These are phyloP conservation scores for Marasmius fiardii DNA, from an alignment of 1,284 basidiomycete genomes.

Conservation along the genomic window DNA sequence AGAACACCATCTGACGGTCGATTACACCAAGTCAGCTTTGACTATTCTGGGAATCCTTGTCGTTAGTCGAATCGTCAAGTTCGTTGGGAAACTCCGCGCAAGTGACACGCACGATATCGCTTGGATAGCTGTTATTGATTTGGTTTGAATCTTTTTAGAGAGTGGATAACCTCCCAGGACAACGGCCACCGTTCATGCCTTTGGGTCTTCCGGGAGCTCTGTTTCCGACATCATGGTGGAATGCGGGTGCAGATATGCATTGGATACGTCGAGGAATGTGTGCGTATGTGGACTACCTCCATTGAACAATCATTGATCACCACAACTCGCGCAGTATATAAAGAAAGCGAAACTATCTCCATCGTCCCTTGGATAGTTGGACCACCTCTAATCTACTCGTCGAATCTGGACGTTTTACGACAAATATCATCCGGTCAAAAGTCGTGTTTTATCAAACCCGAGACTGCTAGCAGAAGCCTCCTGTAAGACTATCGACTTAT, in stretches of 20 bases:
- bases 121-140: background rate
- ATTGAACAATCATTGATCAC: background rate
- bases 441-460: constrained; percentile 11
- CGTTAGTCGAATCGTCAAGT: constrained; percentile 2
- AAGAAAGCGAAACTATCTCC: constrained; percentile 11
- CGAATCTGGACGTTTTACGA: constrained; percentile 14
- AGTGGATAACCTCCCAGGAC: constrained; percentile 21
- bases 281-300: background rate
- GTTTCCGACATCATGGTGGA: constrained; percentile 20
- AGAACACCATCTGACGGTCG: background rate
- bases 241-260: constrained; percentile 10
- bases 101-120: background rate
- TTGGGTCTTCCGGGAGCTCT: constrained; percentile 21
- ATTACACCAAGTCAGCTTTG: background rate
- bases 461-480: constrained; percentile 6
- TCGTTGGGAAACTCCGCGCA: constrained; percentile 5
- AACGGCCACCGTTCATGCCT: constrained; percentile 23
- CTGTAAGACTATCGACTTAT: background rate
- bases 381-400: constrained; percentile 10
- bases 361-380: constrained; percentile 11
- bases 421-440: constrained; percentile 12
- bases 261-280: constrained; percentile 11
- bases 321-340: constrained; percentile 3
- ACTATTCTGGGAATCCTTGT: constrained; percentile 3
- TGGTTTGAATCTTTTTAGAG: constrained; percentile 1